Evolutionary conservation across 2,329 filamentous ascomycete genomes (phyloP), one percentile per base, ranked within the genome.

Genomic region (Myriosclerotinia curreyana): DNA sequence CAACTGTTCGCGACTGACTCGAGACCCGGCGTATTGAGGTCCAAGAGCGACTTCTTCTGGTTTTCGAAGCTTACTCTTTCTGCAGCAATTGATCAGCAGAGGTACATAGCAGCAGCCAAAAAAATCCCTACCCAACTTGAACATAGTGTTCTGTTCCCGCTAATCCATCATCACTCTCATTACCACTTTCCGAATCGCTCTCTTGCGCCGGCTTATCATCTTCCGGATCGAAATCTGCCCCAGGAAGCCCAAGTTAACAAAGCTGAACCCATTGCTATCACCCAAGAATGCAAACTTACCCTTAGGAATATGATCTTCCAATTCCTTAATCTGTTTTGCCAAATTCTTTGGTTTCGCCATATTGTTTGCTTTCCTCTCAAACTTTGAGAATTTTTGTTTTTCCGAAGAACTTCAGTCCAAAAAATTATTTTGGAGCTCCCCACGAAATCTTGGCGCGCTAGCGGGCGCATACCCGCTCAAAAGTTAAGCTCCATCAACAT

Each of bases 81-180:
- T 88, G 66, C 66, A 28, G 22, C 67, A 42, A 63, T 66, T n/a
- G 61, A 42, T 68, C 63, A 34, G 60, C 48, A 61, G 25, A 51
- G 31, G 5, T 52, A 28, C 6, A 44, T 28, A 11, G 50, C 60
- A 34, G 8, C 12, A 34, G 38, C 22, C 2, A 12, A 34, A 55
- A 56, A 67, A 28, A 28, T 49, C 60, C 80, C 64, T 79, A 89
- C 82, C 88, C 89, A 40, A 96, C 91, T 60, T 83, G 77, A 51
- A 90, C 83, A 74, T 98, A 98, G 75, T 98, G 94, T 72, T 96
- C 94, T 40, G 93, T 89, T 25, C 89, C 92, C 14, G 82, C 81
- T 66, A 83, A 77, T 14, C 75, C 79, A 69, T 82, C 81, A 36
- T 82, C 78, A 6, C 81, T 84, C 59, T 79, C 82, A 51, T 75